Evolutionary conservation across 2,329 filamentous ascomycete species (phyloP).

Genomic region (Cyclaneusma minus): DNA sequence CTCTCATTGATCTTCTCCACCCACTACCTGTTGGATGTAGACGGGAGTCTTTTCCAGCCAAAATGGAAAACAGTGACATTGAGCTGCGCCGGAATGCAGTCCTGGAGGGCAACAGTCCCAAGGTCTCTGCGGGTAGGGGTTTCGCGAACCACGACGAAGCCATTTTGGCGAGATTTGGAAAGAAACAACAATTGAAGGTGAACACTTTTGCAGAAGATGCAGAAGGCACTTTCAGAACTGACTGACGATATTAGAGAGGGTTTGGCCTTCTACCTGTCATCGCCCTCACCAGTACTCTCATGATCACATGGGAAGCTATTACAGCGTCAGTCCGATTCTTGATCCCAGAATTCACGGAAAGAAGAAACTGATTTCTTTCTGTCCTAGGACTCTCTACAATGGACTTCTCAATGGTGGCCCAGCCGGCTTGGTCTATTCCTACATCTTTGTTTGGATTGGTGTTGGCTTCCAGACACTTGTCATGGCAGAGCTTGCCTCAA

Average conservation of each 20-base stretch:
- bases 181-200: constrained; percentile 12
- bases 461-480: constrained; percentile 10
- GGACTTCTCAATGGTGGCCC: constrained; percentile 27
- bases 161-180: constrained; percentile 14
- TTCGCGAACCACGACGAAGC: constrained; percentile 10
- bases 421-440: constrained; percentile 35
- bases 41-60: no score
- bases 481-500: constrained; percentile 17
- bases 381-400: constrained; percentile 3
- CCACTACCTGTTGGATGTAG: no score
- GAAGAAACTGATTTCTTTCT: constrained; percentile 1
- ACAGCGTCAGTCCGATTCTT: constrained; percentile 11
- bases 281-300: constrained; percentile 32
- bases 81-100: no score
- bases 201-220: no score
- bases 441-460: constrained; percentile 28
- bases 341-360: background rate
- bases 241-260: no score
- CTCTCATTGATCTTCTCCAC: no score
- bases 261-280: constrained; percentile 33
- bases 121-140: constrained; percentile 14
- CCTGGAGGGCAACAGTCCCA: no score
- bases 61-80: no score
- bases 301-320: constrained; percentile 36
- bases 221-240: no score